Base-by-base conservation (phyloP, 2,329 filamentous ascomycete genomes). In the Fusarium sp. region DNA sequence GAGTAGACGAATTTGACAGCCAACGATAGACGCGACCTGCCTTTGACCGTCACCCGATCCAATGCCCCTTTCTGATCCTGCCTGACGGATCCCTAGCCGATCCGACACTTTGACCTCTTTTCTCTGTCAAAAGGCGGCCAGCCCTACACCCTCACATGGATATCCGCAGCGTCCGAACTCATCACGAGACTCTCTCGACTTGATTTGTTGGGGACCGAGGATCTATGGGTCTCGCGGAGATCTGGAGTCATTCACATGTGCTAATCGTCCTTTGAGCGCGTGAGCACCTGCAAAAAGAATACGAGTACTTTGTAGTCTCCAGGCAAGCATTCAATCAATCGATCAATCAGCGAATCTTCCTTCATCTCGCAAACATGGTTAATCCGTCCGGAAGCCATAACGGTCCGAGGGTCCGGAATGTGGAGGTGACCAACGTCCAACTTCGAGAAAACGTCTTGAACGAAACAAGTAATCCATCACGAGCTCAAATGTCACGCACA, bases 201-300 rank as follows among this genome's bases (percentile, higher is more conserved):
- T 54, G 69, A 71, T 72, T 76, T 76, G 75, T 76, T 71, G 69
- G 64, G 66, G 71, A 62, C 74, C 72, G 71, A 77, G 73, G 76
- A 65, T 67, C 48, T 60, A 67, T 68, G 65, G 52, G 60, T 65
- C 68, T 33, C 45, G 39, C n/a, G 41, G 29, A 35, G 41, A 60
- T 69, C 41, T 41, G 45, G 59, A 70, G 41, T 58, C 43, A 35
- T 65, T 67, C 67, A 72, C 73, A 75, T 75, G 73, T 72, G 67
- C 62, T 66, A 72, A 45, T 57, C 50, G 60, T 48, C 66, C 63
- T n/a, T 48, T 71, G 72, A 64, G 72, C 69, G 72, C 69, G 69
- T 75, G 72, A 73, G 69, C 73, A 63, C 56, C 29, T 43, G 39
- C 59, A 64, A 67, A 57, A 67, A 48, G 65, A 75, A 75, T 71